Evolutionary conservation across 768 basidiomycete genomes (phyloP), one percentile per base, ranked within the genome.

Genomic region (Lactarius hatsudake): DNA sequence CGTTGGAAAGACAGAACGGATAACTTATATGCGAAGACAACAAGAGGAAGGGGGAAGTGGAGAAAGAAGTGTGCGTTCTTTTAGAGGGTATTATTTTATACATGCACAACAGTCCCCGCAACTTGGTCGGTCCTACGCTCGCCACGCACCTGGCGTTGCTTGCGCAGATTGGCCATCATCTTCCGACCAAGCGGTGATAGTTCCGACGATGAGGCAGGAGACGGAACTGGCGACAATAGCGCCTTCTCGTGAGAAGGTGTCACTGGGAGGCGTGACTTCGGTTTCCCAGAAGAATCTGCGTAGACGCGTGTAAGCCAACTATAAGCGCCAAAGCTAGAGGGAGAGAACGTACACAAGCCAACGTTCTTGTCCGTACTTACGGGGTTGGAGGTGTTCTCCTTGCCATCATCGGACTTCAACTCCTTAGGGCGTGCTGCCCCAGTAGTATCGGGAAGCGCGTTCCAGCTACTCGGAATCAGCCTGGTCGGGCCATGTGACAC

Each of bases 131-230:
- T 63, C 42, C 40, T 66, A 32, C 57, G 61, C 26, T 65, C 67
- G 30, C 54, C 54, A 32, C 69, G 72, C 69, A 15, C 74, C 70
- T 69, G 67, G 58, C 76, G 74, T 71, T 81, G 77, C 64, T 76
- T 74, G 60, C 90, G 80, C 54, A 88, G 73, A 71, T 87, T 82
- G 64, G 78, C 77, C 90, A 92, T 92, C 72, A 92, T 81, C 73
- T 87, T 81, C 70, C 81, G 82, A 6, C 83, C 87, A 38, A 87
- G 77, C 17, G 88, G 88, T 23, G 90, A 92, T 59, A 93, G 78
- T 68, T 92, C 91, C 12, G 89, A 84, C 2, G 90, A 90, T 34
- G 84, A 87, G 28, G 87, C 83, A 26, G 90, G 88, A 1, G 88
- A 90, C 3, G 87, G 83, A 59, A 71, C 61, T 36, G 74, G 73